Percentiles rank a stretch among this genome's conserved stretches.
Evolutionary conservation across 2,329 filamentous ascomycete genomes (phyloP).

Genomic region (Pseudogymnoascus sp.): DNA sequence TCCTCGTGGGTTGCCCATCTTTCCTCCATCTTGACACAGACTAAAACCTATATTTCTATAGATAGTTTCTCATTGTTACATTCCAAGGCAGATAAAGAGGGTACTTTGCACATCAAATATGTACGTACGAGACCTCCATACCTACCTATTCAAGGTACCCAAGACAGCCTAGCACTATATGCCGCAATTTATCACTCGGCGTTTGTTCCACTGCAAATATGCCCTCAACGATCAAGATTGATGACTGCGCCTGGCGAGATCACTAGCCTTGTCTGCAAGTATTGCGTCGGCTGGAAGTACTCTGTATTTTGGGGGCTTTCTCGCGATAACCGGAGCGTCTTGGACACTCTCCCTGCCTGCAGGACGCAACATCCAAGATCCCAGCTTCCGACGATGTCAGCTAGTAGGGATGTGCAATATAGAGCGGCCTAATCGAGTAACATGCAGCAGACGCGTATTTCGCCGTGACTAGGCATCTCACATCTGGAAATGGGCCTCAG

Average conservation of each 20-base stretch:
- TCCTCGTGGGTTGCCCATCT: background rate
- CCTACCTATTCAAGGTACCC: background rate
- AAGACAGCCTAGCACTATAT: conserved; percentile 2
- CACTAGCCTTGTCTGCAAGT: background rate
- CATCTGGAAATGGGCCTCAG: conserved; percentile 1
- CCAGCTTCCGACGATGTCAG: background rate
- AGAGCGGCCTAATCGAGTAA: conserved; percentile 4
- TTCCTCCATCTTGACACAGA: background rate
- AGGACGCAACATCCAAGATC: background rate
- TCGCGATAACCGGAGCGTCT: conserved; percentile 1
- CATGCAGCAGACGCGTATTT: conserved; percentile 7
- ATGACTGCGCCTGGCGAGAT: conserved; percentile 7
- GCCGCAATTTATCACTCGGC: conserved; percentile 1
- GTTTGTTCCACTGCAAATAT: background rate
- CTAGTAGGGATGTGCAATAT: conserved; percentile 5
- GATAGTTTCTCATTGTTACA: background rate
- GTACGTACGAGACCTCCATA: background rate
- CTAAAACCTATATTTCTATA: background rate
- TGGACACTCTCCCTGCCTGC: background rate
- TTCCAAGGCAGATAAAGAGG: background rate
- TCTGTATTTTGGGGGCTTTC: background rate
- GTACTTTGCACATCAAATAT: background rate
- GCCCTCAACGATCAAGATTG: background rate
- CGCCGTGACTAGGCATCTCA: conserved; percentile 4
- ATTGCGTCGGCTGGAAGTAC: background rate